Base-by-base conservation (phyloP, 139 green algal genomes). In the Chlorella sorokiniana region DNA sequence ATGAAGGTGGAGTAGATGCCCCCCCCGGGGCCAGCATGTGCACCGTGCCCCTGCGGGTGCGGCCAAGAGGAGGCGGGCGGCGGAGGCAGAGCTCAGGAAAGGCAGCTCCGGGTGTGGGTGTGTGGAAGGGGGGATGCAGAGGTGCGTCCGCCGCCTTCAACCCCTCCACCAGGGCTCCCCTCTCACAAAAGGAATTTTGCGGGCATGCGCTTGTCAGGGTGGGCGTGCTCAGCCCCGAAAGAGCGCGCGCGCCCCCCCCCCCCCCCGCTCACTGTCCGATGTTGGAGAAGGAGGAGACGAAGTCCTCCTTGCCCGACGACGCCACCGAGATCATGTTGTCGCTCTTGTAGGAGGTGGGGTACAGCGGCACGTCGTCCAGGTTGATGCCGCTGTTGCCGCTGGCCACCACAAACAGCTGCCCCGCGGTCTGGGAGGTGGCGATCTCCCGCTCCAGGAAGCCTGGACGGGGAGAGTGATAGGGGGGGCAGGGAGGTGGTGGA, bases 351-450 rank as follows among this genome's bases (percentile, higher is more conserved):
- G 71, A 62, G 41, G 80, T 52, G 6, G 87, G 87, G 62, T 88
- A 91, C 23, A 81, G 81, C 5, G 81, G 81, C 5, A 31, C 31
- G 0, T n/a, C 68, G 52, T 91, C 85, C 40, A 88, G 70, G 83
- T 91, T 51, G 4, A 52, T 40, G 20, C 73, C 84, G 37, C 48
- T 68, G 71, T 91, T 91, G 37, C 87, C 87, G 44, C 77, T 73
- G n/a, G 87, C 81, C 76, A 83, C 77, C 9, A 91, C 76, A 64
- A 91, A 87, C 27, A 91, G 75, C 76, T 81, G 85, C 23, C 83
- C 79, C 4, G 51, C 33, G 4, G 35, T 22, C 45, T 77, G 59
- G 31, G 85, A 35, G 25, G 38, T 56, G 0, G 48, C n/a, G 52
- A 90, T 84, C 33, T 84, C 84, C 20, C 64, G 52, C 65, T 74